These are phyloP conservation scores for Dipsacomyces acuminosporus DNA, from an alignment of 371 early-diverging fungal genomes.

Conservation along the genomic window DNA sequence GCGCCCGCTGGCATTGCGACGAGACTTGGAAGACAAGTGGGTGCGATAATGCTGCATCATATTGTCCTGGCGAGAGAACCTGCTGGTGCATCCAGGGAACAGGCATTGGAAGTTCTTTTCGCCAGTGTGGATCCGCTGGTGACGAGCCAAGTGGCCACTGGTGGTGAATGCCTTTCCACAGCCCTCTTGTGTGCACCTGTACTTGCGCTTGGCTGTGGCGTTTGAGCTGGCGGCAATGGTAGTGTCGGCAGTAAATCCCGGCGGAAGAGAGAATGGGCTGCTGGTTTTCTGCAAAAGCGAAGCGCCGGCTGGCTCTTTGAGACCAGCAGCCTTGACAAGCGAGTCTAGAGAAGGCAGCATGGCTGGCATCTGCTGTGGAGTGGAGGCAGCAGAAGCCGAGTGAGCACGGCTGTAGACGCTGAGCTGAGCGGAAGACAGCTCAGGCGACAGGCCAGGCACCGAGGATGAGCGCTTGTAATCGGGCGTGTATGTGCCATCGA, in stretches of 20 bases:
- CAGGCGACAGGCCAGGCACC: constrained; percentile 21
- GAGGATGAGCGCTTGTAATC: constrained; percentile 27
- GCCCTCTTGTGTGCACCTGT: constrained; percentile 7
- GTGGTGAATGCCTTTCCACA: constrained; percentile 17
- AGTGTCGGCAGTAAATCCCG: no score
- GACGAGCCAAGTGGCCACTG: constrained; percentile 31
- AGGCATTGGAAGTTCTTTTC: constrained; percentile 79
- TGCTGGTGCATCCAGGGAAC: constrained; percentile 66
- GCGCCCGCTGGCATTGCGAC: constrained; percentile 49
- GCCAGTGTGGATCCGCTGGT: constrained; percentile 76
- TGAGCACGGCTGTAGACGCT: constrained; percentile 22
- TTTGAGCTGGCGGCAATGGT: constrained; percentile 14
- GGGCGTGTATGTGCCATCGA: background rate
- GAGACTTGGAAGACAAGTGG: constrained; percentile 69
- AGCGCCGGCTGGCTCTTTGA: constrained; percentile 13
- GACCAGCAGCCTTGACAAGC: constrained; percentile 32
- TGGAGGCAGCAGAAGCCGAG: constrained; percentile 23
- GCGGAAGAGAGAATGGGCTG: no score
- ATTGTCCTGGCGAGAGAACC: constrained; percentile 77
- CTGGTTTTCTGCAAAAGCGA: constrained; percentile 7
- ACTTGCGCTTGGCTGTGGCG: constrained; percentile 9
- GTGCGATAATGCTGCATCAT: constrained; percentile 82
- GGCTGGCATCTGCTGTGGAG: constrained; percentile 18
- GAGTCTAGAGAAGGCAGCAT: constrained; percentile 35
- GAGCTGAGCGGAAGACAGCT: constrained; percentile 9